These are phyloP conservation scores for Cladobotryum mycophilum DNA, from an alignment of 2,329 filamentous ascomycete species.

Conservation along the genomic window DNA sequence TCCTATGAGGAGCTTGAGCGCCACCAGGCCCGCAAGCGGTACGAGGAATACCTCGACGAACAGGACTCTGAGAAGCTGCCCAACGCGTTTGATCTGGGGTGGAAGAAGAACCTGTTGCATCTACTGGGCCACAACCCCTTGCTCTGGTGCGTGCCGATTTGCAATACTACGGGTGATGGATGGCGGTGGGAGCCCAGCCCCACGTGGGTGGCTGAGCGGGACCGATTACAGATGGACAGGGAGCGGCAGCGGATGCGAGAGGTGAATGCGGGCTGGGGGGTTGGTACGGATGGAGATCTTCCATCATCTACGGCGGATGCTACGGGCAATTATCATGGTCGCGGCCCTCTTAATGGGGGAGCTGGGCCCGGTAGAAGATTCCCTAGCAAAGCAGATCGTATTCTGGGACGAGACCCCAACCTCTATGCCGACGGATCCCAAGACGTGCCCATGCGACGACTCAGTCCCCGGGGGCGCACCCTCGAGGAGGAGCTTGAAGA, in stretches of 20 bases:
- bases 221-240: slow-evolving; percentile 52
- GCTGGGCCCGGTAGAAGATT: slow-evolving; percentile 30
- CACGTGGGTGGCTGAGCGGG: slow-evolving; percentile 67
- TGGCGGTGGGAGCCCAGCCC: slow-evolving; percentile 88
- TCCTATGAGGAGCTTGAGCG: slow-evolving; percentile 52
- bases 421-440: slow-evolving; percentile 45
- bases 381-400: slow-evolving; percentile 52
- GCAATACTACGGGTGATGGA: slow-evolving; percentile 83
- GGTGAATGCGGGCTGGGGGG: slow-evolving; percentile 61
- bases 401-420: slow-evolving; percentile 52
- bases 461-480: slow-evolving; percentile 40
- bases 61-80: slow-evolving; percentile 82
- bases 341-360: slow-evolving; percentile 10
- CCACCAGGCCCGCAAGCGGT: slow-evolving; percentile 47
- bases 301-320: slow-evolving; percentile 8
- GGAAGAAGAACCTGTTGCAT: slow-evolving; percentile 70
- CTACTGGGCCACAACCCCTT: slow-evolving; percentile 69
- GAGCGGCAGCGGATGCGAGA: slow-evolving; percentile 58
- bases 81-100: slow-evolving; percentile 88
- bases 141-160: slow-evolving; percentile 75
- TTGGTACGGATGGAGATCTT: slow-evolving; percentile 19
- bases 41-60: slow-evolving; percentile 78
- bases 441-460: slow-evolving; percentile 39
- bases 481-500: slow-evolving; percentile 38
- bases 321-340: slow-evolving; percentile 19